Conservation (phyloP, 768 basidiomycete genomes). For the Lactifluus echinatus region DNA sequence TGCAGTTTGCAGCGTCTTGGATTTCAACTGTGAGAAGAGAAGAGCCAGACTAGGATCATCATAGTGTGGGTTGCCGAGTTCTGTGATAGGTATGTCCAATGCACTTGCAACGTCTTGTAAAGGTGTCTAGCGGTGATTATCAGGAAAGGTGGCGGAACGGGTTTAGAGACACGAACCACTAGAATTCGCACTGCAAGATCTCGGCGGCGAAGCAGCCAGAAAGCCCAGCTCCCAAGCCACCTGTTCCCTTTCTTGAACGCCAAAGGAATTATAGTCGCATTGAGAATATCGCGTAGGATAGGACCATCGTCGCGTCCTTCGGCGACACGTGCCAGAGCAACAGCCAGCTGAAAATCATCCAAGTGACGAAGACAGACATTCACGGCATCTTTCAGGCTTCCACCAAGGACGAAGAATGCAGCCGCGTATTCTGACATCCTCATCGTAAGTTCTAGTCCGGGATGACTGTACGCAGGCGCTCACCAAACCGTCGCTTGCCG, state of each 20-base stretch:
- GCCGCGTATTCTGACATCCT: slow-evolving; percentile 80
- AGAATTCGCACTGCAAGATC: slow-evolving; percentile 88
- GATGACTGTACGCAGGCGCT: slow-evolving; percentile 23
- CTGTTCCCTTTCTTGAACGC: slow-evolving; percentile 86
- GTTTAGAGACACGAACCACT: slow-evolving; percentile 45
- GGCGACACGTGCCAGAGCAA: slow-evolving; percentile 76
- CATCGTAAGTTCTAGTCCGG: background rate
- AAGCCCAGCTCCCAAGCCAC: slow-evolving; percentile 93
- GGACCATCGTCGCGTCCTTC: slow-evolving; percentile 81
- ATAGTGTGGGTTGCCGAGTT: slow-evolving; percentile 80
- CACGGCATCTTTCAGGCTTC: slow-evolving; percentile 82
- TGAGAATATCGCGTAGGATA: slow-evolving; percentile 60
- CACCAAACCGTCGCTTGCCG: slow-evolving; percentile 87
- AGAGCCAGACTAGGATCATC: slow-evolving; percentile 92
- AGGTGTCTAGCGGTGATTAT: slow-evolving; percentile 47
- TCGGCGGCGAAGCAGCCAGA: slow-evolving; percentile 84
- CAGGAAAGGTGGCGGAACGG: background rate
- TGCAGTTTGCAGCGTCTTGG: slow-evolving; percentile 86
- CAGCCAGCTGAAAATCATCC: slow-evolving; percentile 82
- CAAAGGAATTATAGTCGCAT: slow-evolving; percentile 66
- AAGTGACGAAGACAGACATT: slow-evolving; percentile 84
- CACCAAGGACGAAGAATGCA: slow-evolving; percentile 92
- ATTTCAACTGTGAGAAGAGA: slow-evolving; percentile 81
- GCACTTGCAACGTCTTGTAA: slow-evolving; percentile 60
- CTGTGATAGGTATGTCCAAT: slow-evolving; percentile 43